Percentiles rank a stretch among this genome's conserved stretches.
Evolutionary conservation across 1,284 basidiomycete species (phyloP).

Genomic region (Malassezia yamatoensis): DNA sequence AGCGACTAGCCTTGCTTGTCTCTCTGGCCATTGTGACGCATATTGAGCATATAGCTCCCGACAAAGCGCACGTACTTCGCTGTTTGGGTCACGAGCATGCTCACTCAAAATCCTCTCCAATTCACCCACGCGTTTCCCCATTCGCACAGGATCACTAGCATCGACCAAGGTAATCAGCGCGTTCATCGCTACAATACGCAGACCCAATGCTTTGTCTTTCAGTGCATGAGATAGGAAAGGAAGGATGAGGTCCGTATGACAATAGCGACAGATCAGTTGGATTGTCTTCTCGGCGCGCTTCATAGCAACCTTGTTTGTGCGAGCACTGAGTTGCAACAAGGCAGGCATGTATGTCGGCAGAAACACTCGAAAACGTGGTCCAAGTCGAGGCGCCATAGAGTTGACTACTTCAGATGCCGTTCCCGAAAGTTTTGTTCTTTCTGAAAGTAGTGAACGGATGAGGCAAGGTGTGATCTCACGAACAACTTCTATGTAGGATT

Average conservation of each 20-base stretch:
- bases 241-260: constrained; percentile 47
- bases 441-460: constrained; percentile 50
- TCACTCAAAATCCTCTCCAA: constrained; percentile 50
- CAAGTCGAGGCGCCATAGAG: constrained; percentile 51
- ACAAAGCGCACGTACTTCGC: constrained; percentile 50
- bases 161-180: constrained; percentile 36
- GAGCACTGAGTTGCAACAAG: constrained; percentile 50
- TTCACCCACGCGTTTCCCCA: constrained; percentile 34
- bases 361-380: constrained; percentile 48
- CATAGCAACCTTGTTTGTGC: constrained; percentile 52
- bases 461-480: constrained; percentile 24
- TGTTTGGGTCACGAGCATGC: constrained; percentile 51
- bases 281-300: constrained; percentile 51
- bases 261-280: constrained; percentile 50
- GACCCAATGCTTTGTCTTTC: constrained; percentile 46
- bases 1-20: constrained; percentile 12
- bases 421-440: constrained; percentile 51
- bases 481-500: constrained; percentile 23
- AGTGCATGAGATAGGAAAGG: constrained; percentile 47
- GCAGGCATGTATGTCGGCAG: constrained; percentile 51
- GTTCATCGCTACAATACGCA: constrained; percentile 22
- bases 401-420: constrained; percentile 51
- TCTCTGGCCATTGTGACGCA: constrained; percentile 49
- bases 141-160: constrained; percentile 39
- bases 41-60: constrained; percentile 50